Conservation (phyloP, 345 rosid species). For the Erucastrum elatum region DNA sequence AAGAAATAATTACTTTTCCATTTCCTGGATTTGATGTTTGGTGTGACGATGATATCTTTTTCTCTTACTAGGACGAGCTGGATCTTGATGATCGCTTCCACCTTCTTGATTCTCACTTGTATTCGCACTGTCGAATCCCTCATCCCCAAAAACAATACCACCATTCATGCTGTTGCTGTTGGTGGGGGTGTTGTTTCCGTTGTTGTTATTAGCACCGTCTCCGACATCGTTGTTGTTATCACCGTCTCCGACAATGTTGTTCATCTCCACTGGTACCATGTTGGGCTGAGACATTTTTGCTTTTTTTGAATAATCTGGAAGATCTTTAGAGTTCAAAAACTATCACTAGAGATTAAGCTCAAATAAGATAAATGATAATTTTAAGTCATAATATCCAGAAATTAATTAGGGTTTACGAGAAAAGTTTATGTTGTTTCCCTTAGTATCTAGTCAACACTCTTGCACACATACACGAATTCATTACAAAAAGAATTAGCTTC, state of each 20-base stretch:
- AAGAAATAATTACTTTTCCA: slow-evolving; percentile 67
- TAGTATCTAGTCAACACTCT: no score
- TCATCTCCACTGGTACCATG: slow-evolving; percentile 1
- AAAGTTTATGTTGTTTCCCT: no score
- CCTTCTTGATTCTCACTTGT: slow-evolving; percentile 70
- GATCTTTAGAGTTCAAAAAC: slow-evolving; percentile 1
- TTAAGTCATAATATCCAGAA: neutral
- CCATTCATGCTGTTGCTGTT: neutral
- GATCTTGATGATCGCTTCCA: slow-evolving; percentile 49
- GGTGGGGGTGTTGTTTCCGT: neutral
- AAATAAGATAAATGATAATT: neutral
- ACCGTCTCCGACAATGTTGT: neutral
- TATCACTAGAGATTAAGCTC: neutral
- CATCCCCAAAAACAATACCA: slow-evolving; percentile 3
- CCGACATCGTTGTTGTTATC: neutral
- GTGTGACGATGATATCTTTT: slow-evolving; percentile 89
- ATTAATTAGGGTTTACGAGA: neutral
- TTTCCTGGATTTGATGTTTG: slow-evolving; percentile 81
- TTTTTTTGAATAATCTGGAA: slow-evolving; percentile 1
- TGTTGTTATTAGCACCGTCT: no score
- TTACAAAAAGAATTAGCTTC: slow-evolving; percentile 5
- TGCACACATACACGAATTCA: neutral
- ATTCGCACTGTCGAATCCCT: slow-evolving; percentile 36
- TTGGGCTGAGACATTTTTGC: slow-evolving; percentile 10
- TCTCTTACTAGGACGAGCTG: slow-evolving; percentile 53